Evolutionary conservation across 768 basidiomycete species (phyloP).

Genomic region (Mycena polygramma): DNA sequence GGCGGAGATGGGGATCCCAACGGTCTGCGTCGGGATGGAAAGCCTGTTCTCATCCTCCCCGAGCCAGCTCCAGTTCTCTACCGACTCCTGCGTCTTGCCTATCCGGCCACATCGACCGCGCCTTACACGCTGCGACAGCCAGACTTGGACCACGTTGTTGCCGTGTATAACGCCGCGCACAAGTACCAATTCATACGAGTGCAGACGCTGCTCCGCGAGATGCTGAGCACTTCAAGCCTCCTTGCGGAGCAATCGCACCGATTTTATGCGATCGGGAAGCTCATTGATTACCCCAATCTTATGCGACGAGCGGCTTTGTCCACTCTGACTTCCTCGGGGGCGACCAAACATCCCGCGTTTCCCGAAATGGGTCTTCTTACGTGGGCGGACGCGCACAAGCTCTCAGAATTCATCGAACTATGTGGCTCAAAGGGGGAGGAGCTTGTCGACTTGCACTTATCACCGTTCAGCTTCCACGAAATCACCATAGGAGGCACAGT

Average conservation of each 20-base stretch:
- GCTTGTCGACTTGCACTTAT: no score
- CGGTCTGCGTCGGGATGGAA: neutral
- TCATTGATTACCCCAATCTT: neutral
- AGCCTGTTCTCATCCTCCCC: slow-evolving; percentile 5
- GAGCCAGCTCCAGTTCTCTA: slow-evolving; percentile 2
- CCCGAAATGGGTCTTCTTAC: slow-evolving; percentile 20
- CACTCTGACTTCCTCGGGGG: neutral
- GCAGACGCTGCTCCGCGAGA: neutral
- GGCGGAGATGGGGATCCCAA: neutral
- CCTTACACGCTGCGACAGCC: neutral
- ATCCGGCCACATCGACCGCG: slow-evolving; percentile 1
- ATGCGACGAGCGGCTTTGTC: slow-evolving; percentile 9
- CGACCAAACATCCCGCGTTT: neutral
- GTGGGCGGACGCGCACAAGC: neutral
- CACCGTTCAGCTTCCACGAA: no score
- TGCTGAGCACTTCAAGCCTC: neutral
- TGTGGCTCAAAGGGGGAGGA: no score
- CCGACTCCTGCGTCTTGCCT: slow-evolving; percentile 9
- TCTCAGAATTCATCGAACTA: no score
- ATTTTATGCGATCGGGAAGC: slow-evolving; percentile 11
- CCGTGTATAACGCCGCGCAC: slow-evolving; percentile 4
- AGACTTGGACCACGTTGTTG: slow-evolving; percentile 6
- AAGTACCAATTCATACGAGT: slow-evolving; percentile 22
- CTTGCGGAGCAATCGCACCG: slow-evolving; percentile 3
- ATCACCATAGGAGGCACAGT: no score